Evolutionary conservation across 2,329 filamentous ascomycete genomes (phyloP).

Genomic region (Dendrostoma leiphaemia): DNA sequence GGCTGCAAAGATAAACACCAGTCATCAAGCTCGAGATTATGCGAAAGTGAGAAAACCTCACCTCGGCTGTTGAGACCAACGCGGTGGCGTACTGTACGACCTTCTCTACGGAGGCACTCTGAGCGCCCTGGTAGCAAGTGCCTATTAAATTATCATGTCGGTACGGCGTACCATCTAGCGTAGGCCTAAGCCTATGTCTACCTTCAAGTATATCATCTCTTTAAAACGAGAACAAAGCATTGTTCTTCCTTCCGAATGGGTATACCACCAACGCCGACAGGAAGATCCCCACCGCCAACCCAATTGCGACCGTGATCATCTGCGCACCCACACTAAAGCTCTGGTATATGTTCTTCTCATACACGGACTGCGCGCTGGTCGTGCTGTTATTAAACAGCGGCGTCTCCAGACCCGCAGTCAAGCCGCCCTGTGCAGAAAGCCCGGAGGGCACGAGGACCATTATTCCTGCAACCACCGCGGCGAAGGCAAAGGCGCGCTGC

Average conservation of each 20-base stretch:
- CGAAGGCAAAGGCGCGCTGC: constrained; percentile 16
- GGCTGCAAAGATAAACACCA: too few species aligned
- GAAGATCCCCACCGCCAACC: constrained; percentile 6
- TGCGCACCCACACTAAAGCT: constrained; percentile 13
- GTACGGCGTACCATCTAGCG: too few species aligned
- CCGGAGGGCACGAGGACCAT: constrained; percentile 17
- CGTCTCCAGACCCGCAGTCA: constrained; percentile 9
- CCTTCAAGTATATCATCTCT: too few species aligned
- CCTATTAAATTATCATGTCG: too few species aligned
- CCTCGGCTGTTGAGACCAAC: too few species aligned
- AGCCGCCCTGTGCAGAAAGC: constrained; percentile 14
- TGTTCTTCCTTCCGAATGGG: constrained; percentile 1
- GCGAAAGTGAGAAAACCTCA: too few species aligned
- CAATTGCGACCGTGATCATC: constrained; percentile 14
- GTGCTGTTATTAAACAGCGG: constrained; percentile 13
- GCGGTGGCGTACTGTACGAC: too few species aligned
- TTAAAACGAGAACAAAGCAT: constrained; percentile 5
- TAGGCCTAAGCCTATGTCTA: too few species aligned
- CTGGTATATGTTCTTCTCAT: constrained; percentile 12
- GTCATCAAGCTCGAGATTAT: too few species aligned
- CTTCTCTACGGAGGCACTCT: too few species aligned
- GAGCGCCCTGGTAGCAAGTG: too few species aligned
- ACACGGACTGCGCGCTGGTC: not conserved
- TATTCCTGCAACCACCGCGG: constrained; percentile 16
- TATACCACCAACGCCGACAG: constrained; percentile 6